These are phyloP conservation scores for Suhomyces bribrorum DNA, from an alignment of 1,139 yeast genomes.

Conservation along the genomic window DNA sequence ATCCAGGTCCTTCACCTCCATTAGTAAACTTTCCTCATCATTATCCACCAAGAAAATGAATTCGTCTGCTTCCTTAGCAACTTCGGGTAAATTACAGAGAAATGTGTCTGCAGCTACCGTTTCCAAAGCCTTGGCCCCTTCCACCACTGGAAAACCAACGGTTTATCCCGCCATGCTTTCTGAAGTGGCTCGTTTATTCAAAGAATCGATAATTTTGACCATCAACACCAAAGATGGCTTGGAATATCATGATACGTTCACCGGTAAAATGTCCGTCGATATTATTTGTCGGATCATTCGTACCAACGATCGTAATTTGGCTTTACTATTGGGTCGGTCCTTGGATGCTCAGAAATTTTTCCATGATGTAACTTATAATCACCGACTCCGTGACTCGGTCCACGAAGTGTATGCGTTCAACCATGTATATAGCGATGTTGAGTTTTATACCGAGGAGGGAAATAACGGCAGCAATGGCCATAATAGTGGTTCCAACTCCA, in stretches of 20 bases:
- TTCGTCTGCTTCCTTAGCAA: constrained; percentile 36
- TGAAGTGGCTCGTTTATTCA: constrained; percentile 77
- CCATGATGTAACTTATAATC: constrained; percentile 95
- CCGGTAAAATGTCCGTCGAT: constrained; percentile 94
- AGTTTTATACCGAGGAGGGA: constrained; percentile 36
- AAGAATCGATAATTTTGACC: constrained; percentile 68
- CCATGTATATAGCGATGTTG: constrained; percentile 51
- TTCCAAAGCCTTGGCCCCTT: constrained; percentile 42
- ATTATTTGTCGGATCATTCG: constrained; percentile 79
- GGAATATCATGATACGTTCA: constrained; percentile 90
- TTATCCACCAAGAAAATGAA: constrained; percentile 44
- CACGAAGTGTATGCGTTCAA: constrained; percentile 88
- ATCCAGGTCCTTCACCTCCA: constrained; percentile 46
- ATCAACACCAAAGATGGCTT: constrained; percentile 92
- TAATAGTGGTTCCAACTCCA: constrained; percentile 24
- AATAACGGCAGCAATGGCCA: constrained; percentile 20
- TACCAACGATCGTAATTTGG: constrained; percentile 89
- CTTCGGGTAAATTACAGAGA: constrained; percentile 28
- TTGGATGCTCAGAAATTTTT: constrained; percentile 92
- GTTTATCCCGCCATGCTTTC: constrained; percentile 91
- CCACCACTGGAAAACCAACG: constrained; percentile 52
- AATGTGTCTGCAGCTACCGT: constrained; percentile 33
- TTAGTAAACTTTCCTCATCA: constrained; percentile 42
- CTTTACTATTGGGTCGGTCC: constrained; percentile 84
- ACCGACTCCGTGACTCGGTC: constrained; percentile 81